Conservation (phyloP, 371 early-diverging fungal genomes). For the Lichtheimia corymbifera region DNA sequence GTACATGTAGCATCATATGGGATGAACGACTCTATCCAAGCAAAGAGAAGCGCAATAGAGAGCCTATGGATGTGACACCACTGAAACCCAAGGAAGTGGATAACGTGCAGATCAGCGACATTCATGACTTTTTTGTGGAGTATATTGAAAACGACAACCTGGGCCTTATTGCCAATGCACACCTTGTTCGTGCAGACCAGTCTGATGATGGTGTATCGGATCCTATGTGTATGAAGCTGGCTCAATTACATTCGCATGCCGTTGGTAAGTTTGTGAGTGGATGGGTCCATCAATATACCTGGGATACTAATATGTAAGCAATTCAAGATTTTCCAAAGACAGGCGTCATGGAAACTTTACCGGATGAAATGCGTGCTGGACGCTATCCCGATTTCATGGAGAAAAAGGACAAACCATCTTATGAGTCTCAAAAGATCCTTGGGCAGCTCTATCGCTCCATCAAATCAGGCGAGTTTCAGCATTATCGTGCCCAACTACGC, state of each 20-base stretch:
- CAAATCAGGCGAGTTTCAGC: constrained; percentile 12
- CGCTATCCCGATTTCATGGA: constrained; percentile 27
- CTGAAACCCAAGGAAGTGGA: constrained; percentile 26
- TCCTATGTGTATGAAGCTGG: constrained; percentile 46
- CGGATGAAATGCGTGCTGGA: constrained; percentile 9
- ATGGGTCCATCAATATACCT: background rate
- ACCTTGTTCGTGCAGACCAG: constrained; percentile 59
- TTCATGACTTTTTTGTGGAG: constrained; percentile 61
- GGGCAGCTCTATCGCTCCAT: constrained; percentile 56
- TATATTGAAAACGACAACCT: constrained; percentile 64
- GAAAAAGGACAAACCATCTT: constrained; percentile 42
- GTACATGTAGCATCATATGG: constrained; percentile 58
- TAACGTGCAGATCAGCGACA: constrained; percentile 40
- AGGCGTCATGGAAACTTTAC: constrained; percentile 53
- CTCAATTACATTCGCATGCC: constrained; percentile 65
- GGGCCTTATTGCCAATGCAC: constrained; percentile 65
- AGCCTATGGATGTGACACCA: constrained; percentile 20
- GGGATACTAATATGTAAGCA: background rate
- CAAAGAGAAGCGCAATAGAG: background rate
- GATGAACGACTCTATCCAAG: constrained; percentile 45
- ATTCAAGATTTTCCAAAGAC: constrained; percentile 67
- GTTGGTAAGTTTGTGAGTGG: constrained; percentile 49
- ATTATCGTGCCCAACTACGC: constrained; percentile 1
- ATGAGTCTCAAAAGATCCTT: constrained; percentile 50
- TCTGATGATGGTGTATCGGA: constrained; percentile 31